phyloP scores from a whole-genome alignment of 225 moss, liverwort and hornwort species.

The Marchantia paleacea region DNA sequence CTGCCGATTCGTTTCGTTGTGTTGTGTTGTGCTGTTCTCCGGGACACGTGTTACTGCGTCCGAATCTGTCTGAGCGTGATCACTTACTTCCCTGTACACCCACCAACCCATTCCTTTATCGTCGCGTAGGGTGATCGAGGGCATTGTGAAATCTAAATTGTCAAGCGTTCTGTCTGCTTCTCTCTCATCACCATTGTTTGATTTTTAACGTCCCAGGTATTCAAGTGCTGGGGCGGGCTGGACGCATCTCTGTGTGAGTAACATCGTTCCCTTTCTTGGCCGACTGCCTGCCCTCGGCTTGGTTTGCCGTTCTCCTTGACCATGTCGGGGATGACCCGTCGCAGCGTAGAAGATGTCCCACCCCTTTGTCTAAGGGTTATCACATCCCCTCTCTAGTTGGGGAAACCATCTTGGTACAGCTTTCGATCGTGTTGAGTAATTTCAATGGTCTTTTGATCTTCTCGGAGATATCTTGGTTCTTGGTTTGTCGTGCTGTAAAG shows the following conservation, averaged over 20 bases:
- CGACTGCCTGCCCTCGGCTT: too few species aligned
- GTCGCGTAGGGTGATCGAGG: neutral
- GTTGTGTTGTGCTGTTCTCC: neutral
- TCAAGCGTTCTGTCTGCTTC: neutral
- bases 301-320: neutral
- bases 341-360: neutral
- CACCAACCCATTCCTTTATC: neutral
- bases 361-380: neutral
- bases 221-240: neutral
- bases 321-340: neutral
- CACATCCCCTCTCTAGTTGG: neutral
- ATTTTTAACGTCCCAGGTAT: neutral
- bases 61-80: neutral
- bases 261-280: neutral
- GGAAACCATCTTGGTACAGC: neutral
- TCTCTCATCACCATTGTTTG: neutral
- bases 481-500: neutral
- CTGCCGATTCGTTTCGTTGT: neutral
- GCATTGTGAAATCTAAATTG: neutral
- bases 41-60: neutral
- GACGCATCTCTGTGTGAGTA: conserved; percentile 1
- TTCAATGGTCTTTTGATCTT: neutral
- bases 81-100: neutral
- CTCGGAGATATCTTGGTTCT: neutral
- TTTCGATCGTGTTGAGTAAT: neutral